Percentiles rank a stretch among this genome's conserved stretches.
phyloP scores from a whole-genome alignment of 1,284 basidiomycete genomes.

The Cryptococcus sp. region DNA sequence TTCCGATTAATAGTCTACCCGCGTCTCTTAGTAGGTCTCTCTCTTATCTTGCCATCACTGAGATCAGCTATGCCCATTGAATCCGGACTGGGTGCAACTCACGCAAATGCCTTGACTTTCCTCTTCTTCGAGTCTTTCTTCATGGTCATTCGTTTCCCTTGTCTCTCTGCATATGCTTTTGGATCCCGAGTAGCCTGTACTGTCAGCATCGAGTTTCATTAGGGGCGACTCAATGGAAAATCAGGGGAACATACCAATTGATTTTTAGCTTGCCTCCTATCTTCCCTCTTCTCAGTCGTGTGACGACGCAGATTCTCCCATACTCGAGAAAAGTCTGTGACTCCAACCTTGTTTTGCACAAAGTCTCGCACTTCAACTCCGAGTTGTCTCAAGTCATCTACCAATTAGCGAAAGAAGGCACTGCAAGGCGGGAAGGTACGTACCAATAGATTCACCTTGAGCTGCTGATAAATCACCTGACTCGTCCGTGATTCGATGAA shows the following conservation, averaged over 20 bases:
- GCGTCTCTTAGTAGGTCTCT: slow-evolving; percentile 15
- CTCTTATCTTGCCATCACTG: slow-evolving; percentile 18
- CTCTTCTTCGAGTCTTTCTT: slow-evolving; percentile 78
- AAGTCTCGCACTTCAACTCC: slow-evolving; percentile 83
- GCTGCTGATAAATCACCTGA: slow-evolving; percentile 50
- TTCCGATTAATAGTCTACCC: neutral
- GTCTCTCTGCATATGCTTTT: slow-evolving; percentile 56
- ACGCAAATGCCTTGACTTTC: slow-evolving; percentile 53
- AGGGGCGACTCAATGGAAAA: neutral
- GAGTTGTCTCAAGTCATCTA: slow-evolving; percentile 78
- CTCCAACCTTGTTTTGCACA: slow-evolving; percentile 78
- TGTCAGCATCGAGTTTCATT: neutral
- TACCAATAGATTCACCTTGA: slow-evolving; percentile 72
- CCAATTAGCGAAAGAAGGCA: neutral
- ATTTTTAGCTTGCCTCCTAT: slow-evolving; percentile 64
- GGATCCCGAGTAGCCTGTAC: slow-evolving; percentile 32
- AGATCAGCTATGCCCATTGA: neutral
- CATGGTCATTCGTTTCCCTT: slow-evolving; percentile 73
- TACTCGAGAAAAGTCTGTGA: slow-evolving; percentile 67
- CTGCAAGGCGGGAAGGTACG: slow-evolving; percentile 33
- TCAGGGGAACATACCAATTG: slow-evolving; percentile 53
- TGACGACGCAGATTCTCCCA: slow-evolving; percentile 78
- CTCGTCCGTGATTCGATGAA: slow-evolving; percentile 83
- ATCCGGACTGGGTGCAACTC: slow-evolving; percentile 13
- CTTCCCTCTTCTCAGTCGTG: slow-evolving; percentile 63